Evolutionary conservation across 441 rosid genomes (phyloP).

Genomic region (Croton setiger): DNA sequence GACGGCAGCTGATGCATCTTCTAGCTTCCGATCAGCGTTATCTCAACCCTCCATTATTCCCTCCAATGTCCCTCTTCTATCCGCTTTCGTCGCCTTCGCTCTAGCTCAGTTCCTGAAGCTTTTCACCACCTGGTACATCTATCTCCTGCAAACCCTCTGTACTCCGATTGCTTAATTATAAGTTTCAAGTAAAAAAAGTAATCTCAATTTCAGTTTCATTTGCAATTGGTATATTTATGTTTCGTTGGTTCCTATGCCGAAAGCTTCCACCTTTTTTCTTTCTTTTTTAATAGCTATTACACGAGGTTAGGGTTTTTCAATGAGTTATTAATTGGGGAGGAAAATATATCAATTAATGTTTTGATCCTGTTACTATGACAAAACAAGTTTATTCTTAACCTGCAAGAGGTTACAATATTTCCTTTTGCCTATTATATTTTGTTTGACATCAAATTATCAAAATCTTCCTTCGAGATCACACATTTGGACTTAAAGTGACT

Average conservation of each 20-base stretch:
- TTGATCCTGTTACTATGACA: not conserved
- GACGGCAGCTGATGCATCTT: constrained; percentile 40
- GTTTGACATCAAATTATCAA: not conserved
- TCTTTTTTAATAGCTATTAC: not conserved
- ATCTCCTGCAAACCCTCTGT: not conserved
- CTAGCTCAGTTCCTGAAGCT: constrained; percentile 64
- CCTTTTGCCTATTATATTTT: not conserved
- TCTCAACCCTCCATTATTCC: constrained; percentile 34
- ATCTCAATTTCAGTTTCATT: too few species aligned
- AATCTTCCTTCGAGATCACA: not conserved
- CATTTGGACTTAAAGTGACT: not conserved
- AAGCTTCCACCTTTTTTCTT: not conserved
- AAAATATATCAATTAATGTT: not conserved
- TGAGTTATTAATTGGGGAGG: not conserved
- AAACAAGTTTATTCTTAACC: not conserved
- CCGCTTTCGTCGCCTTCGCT: constrained; percentile 49
- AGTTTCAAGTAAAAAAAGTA: not conserved
- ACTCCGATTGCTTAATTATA: not conserved
- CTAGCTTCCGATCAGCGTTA: constrained; percentile 32
- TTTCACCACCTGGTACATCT: constrained; percentile 47
- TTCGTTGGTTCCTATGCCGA: not conserved
- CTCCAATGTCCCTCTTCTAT: constrained; percentile 43
- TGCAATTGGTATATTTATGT: too few species aligned
- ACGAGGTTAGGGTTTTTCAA: not conserved
- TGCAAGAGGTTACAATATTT: not conserved